Percentiles rank a stretch among this genome's conserved stretches.
Conservation (phyloP, 2,329 filamentous ascomycete species). For the Paraphaeosphaeria minitans region DNA sequence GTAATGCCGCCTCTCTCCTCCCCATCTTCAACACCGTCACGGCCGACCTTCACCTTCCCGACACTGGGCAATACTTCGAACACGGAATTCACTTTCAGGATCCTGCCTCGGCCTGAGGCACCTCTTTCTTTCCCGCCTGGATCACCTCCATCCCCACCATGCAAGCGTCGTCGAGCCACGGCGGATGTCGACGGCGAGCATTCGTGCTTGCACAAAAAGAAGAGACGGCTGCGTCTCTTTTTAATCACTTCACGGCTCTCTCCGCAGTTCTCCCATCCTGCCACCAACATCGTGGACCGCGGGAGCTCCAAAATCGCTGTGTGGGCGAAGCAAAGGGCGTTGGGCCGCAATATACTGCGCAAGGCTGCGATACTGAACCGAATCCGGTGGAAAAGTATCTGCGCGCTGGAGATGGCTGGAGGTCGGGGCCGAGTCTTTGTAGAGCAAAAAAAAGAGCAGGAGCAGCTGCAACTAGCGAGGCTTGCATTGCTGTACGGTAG, state of each 20-base stretch:
- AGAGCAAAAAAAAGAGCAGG: slow-evolving; percentile 39
- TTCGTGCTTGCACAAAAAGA: slow-evolving; percentile 63
- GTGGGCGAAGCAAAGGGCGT: slow-evolving; percentile 54
- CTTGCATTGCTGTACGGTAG: slow-evolving; percentile 39
- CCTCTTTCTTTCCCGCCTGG: slow-evolving; percentile 44
- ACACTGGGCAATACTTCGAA: slow-evolving; percentile 1
- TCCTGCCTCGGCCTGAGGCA: slow-evolving; percentile 32
- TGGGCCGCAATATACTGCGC: slow-evolving; percentile 60
- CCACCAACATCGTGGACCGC: slow-evolving; percentile 71
- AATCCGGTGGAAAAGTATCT: slow-evolving; percentile 52
- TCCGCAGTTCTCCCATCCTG: slow-evolving; percentile 69
- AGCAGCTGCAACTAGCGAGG: slow-evolving; percentile 38
- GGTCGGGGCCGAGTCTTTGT: slow-evolving; percentile 26
- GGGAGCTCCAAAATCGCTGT: slow-evolving; percentile 57
- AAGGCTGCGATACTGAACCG: slow-evolving; percentile 71
- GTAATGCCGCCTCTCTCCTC: slow-evolving; percentile 29
- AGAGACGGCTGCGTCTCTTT: slow-evolving; percentile 65
- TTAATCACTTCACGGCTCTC: slow-evolving; percentile 74
- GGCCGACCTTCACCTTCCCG: slow-evolving; percentile 19
- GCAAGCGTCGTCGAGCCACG: slow-evolving; percentile 59
- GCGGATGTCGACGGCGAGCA: slow-evolving; percentile 64
- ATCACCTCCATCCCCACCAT: slow-evolving; percentile 23
- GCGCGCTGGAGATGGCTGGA: slow-evolving; percentile 25
- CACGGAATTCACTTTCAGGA: slow-evolving; percentile 41
- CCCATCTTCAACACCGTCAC: slow-evolving; percentile 15